A percentile compares a stretch with the other conserved stretches of the same genome.
Evolutionary conservation across 257 asterid genomes (phyloP).

Genomic region (Solanum paucissectum): DNA sequence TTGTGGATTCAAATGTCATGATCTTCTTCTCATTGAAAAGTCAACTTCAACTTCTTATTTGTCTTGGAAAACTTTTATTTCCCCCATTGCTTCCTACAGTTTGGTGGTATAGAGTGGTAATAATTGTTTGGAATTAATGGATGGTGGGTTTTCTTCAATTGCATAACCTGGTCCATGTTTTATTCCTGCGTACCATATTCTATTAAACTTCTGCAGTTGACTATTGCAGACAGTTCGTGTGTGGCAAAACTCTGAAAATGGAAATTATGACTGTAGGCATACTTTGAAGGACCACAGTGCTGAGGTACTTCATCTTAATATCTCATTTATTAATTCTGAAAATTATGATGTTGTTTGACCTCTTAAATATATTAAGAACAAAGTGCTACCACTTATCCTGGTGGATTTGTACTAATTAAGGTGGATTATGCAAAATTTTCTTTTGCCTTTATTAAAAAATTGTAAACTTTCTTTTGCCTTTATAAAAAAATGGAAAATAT

Average conservation of each 20-base stretch:
- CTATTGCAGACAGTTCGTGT: conserved; percentile 85
- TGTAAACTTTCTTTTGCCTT: not conserved
- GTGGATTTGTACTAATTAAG: not conserved
- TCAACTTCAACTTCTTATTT: not conserved
- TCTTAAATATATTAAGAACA: not conserved
- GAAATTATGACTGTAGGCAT: conserved; percentile 56
- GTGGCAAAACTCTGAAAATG: conserved; percentile 73
- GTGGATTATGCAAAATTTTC: not conserved
- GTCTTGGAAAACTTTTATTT: not conserved
- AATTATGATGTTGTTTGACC: not conserved
- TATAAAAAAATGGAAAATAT: not conserved
- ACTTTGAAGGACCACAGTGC: conserved; percentile 81
- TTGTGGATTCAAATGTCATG: not conserved
- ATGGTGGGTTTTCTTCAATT: not conserved
- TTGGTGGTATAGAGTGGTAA: not conserved
- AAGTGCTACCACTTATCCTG: not conserved
- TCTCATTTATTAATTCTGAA: not conserved
- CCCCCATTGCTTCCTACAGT: not conserved
- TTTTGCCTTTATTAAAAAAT: not conserved
- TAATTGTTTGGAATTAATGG: not conserved
- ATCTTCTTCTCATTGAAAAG: not conserved
- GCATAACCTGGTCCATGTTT: not conserved
- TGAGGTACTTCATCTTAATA: conserved; percentile 40
- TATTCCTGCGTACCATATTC: not conserved
- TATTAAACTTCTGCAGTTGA: not conserved